Evolutionary conservation across 495 filamentous ascomycete species (phyloP).

Genomic region (Amphirosellinia nigrospora): DNA sequence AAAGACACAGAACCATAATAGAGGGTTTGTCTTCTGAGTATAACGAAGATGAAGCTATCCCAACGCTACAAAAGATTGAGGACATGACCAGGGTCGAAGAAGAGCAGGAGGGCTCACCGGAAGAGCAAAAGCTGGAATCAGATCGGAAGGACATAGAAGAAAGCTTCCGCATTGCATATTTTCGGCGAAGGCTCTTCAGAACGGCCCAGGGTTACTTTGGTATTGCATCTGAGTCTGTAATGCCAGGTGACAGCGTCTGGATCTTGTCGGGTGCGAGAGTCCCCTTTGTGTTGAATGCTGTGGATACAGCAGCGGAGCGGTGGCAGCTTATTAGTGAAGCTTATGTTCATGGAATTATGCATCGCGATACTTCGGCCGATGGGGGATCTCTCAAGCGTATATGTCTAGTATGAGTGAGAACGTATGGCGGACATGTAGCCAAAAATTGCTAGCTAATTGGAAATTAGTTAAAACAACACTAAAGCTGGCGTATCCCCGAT

Average conservation of each 20-base stretch:
- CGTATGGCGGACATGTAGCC: not conserved
- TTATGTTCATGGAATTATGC: not conserved
- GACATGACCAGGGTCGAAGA: not conserved
- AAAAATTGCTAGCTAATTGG: too few species aligned
- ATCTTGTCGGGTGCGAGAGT: slow-evolving; percentile 23
- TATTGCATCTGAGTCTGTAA: slow-evolving; percentile 16
- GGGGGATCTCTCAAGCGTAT: slow-evolving; percentile 2
- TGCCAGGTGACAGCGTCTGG: slow-evolving; percentile 20
- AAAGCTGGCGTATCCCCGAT: too few species aligned
- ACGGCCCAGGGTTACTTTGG: slow-evolving; percentile 20
- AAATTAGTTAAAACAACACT: too few species aligned
- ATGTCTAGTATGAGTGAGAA: not conserved
- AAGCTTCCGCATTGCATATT: slow-evolving; percentile 29
- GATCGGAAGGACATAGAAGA: slow-evolving; percentile 25
- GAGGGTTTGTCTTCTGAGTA: not conserved
- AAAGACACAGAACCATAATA: slow-evolving; percentile 1
- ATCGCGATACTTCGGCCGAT: not conserved
- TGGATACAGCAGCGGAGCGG: not conserved
- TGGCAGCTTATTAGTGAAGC: slow-evolving; percentile 2
- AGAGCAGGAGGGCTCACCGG: not conserved
- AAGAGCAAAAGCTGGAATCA: slow-evolving; percentile 7
- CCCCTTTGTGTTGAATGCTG: slow-evolving; percentile 23
- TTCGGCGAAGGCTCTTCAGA: slow-evolving; percentile 22
- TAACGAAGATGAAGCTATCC: not conserved
- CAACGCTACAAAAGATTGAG: not conserved